A percentile compares a stretch with the other conserved stretches of the same genome.
Conservation (phyloP, 1,284 basidiomycete species). For the Entoloma clypeatum region DNA sequence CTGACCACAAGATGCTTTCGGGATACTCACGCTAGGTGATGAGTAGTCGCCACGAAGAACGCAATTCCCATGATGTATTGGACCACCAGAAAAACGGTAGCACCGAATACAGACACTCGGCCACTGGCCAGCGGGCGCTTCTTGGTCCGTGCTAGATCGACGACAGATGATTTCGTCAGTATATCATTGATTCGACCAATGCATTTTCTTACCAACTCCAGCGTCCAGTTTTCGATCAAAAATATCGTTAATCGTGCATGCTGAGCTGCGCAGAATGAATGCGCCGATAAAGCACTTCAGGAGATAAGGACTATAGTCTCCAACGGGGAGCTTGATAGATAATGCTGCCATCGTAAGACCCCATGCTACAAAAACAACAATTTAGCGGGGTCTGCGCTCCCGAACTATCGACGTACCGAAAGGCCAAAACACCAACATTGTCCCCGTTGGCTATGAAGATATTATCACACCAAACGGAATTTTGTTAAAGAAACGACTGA, state of each 20-base stretch:
- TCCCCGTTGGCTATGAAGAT: slow-evolving; percentile 41
- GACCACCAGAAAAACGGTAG: slow-evolving; percentile 35
- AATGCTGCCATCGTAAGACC: slow-evolving; percentile 45
- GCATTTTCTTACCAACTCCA: slow-evolving; percentile 40
- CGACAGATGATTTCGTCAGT: slow-evolving; percentile 1
- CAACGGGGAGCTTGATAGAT: slow-evolving; percentile 26
- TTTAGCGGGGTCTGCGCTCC: background rate
- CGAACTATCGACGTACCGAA: slow-evolving; percentile 34
- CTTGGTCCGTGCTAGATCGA: slow-evolving; percentile 39
- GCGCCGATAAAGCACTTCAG: slow-evolving; percentile 33
- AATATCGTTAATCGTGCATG: slow-evolving; percentile 53
- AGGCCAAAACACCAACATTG: slow-evolving; percentile 52
- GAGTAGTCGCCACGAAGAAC: slow-evolving; percentile 38
- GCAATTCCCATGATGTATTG: slow-evolving; percentile 40
- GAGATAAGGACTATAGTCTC: slow-evolving; percentile 29
- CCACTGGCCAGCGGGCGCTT: slow-evolving; percentile 46
- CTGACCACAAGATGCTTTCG: background rate
- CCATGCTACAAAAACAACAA: slow-evolving; percentile 34
- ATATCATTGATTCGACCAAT: background rate
- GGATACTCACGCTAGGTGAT: slow-evolving; percentile 36
- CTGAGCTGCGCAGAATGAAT: slow-evolving; percentile 43
- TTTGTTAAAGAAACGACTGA: slow-evolving; percentile 15
- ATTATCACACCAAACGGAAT: slow-evolving; percentile 2
- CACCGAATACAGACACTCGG: slow-evolving; percentile 40
- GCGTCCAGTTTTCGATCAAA: slow-evolving; percentile 49